Evolutionary conservation across 495 filamentous ascomycete genomes (phyloP), one percentile per base, ranked within the genome.

Genomic region (Neurospora sp.): DNA sequence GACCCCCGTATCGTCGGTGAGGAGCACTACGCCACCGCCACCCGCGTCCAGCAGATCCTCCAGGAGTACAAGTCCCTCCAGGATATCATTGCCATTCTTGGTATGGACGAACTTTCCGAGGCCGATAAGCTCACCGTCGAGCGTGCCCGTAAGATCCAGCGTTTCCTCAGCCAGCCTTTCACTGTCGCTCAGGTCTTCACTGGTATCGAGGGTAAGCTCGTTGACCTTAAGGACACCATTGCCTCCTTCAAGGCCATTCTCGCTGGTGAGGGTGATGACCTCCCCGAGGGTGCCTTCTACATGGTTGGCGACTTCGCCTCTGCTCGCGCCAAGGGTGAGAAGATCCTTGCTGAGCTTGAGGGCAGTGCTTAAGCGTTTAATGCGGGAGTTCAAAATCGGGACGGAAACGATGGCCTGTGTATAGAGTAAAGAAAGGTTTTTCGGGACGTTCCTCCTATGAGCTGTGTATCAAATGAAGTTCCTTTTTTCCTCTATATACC

Each of bases 31-130:
- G 82, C 93, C 53, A 96, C 91, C 78, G 96, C 96, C 85, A 92
- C 91, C 82, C 89, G 90, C 77, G 96, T 99, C 82, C 96, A 99
- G 88, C 92, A 94, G 88, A 98, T 97, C 88, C 89, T 99, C 83
- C 96, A 99, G 87, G 96, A 98, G 89, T 99, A 99, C 92, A 99
- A 98, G 92, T 98, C 95, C 72, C 92, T 99, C 75, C 96, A 99
- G 85, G 96, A 99, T 89, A 99, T 99, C 90, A 99, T 99, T 89
- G 96, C 96, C 86, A 99, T 99, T 92, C 85, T 98, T 82, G 96
- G 96, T 90, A 98, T 98, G 96, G 96, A 99, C 87, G 96, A 99
- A 84, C 86, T 98, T 84, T 97, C 94, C 76, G 96, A 98, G 88
- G 91, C 92, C 78, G 96, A 99, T 84, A 98, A 99, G 91, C 90